Evolutionary conservation across 345 rosid species (phyloP), one percentile per base, ranked within the genome.

Genomic region (Ceriops zippeliana): DNA sequence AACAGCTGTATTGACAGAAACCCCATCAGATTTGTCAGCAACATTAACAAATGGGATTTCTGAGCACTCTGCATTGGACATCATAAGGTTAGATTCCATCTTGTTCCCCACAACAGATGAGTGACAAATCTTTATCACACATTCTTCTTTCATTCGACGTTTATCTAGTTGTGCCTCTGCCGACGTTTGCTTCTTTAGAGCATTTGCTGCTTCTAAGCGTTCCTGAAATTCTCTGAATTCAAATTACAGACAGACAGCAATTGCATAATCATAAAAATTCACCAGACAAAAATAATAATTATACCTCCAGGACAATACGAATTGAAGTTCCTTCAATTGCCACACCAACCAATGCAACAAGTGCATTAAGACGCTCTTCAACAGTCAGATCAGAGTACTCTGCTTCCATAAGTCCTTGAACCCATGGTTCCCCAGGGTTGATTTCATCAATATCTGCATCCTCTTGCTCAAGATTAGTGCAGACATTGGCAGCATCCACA

Each of bases 171-270:
- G 98, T 49, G 85, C 91, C 79, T 90, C 98, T 6, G 91, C 83
- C 96, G 92, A 92, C 89, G 90, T 88, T 81, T 84, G 98, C 82
- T 90, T 92, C 86, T 90, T 92, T 62, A 92, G 74, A 31, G 90
- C 87, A 87, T 78, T 92, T 30, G 98, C 96, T 51, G 86, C 89
- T 78, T 92, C 98, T 73, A 92, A 74, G 30, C 98, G 96, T 67
- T 90, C 98, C 98, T 92, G 86, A 76, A 77, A 71, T 49, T n/a
- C 28, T 35, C 32, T 52, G 57, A 65, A 63, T 70, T 79, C 66
- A 82, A 66, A 75, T 21, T 32, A 80, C 60, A 68, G 11, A 68
- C 20, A 61, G 72, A 65, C 22, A 58, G 28, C 11, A 69, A 72
- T 20, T 5, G n/a, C 24, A 54, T 58, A 47, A 46, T 38, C 63